phyloP scores from a whole-genome alignment of 2,329 filamentous ascomycete species.

The Sphaerulina vaccinii region DNA sequence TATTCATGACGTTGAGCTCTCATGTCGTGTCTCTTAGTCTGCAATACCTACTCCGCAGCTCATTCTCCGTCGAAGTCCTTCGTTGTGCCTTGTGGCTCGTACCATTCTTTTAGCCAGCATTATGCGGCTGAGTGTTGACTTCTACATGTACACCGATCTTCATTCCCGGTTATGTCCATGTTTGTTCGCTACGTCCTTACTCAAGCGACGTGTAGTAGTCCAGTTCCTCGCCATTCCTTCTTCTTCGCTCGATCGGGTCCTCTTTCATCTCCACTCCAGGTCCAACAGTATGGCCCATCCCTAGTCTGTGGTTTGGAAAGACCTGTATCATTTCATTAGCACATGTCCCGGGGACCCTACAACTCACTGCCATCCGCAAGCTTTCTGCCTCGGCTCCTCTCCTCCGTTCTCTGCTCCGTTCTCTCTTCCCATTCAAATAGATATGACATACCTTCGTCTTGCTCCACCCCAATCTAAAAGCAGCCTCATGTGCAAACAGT shows the following conservation, averaged over 20 bases:
- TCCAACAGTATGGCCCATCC: constrained; percentile 67
- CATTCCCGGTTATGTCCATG: neutral
- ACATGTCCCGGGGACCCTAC: neutral
- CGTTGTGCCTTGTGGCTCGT: neutral
- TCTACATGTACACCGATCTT: neutral
- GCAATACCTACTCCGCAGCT: too few species aligned
- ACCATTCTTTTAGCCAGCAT: neutral
- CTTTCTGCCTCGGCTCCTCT: constrained; percentile 1
- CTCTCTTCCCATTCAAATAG: too few species aligned
- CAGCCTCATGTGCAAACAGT: constrained; percentile 91
- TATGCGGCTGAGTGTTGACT: too few species aligned
- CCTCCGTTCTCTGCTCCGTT: too few species aligned
- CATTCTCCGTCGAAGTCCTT: too few species aligned
- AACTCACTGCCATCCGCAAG: neutral
- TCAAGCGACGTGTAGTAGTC: constrained; percentile 69
- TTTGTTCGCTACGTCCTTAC: constrained; percentile 39
- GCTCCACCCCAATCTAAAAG: constrained; percentile 89
- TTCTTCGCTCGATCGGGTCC: constrained; percentile 57
- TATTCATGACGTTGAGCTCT: too few species aligned
- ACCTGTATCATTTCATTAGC: constrained; percentile 43
- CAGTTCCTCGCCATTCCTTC: constrained; percentile 55
- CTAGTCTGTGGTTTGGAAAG: constrained; percentile 60
- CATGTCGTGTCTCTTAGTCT: too few species aligned
- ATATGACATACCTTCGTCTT: constrained; percentile 74
- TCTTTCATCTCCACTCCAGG: constrained; percentile 80